These are phyloP conservation scores for Cladosporium halotolerans DNA, from an alignment of 2,329 filamentous ascomycete species.

Conservation along the genomic window DNA sequence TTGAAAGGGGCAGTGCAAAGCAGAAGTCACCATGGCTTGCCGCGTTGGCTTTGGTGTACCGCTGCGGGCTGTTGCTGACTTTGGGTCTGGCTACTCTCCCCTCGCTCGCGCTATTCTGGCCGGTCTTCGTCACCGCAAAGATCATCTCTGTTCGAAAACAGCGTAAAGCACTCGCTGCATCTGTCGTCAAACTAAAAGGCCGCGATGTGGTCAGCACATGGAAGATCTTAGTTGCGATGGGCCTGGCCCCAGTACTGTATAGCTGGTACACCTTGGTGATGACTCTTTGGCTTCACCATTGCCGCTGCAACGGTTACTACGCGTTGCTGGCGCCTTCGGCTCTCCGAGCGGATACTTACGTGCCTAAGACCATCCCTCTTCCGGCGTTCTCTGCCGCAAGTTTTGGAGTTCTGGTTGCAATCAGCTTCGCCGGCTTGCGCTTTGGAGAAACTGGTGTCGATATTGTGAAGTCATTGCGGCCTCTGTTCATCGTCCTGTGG, in stretches of 20 bases:
- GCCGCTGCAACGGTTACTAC: slow-evolving; percentile 63
- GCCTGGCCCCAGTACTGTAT: slow-evolving; percentile 74
- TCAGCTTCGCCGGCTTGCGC: slow-evolving; percentile 86
- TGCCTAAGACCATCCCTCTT: slow-evolving; percentile 72
- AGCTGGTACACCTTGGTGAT: slow-evolving; percentile 73
- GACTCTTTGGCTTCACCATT: slow-evolving; percentile 70
- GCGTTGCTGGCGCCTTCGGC: not conserved
- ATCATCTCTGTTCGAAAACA: slow-evolving; percentile 76
- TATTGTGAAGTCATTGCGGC: slow-evolving; percentile 88
- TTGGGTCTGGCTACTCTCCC: slow-evolving; percentile 77
- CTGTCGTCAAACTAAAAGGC: slow-evolving; percentile 80
- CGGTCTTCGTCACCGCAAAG: slow-evolving; percentile 79
- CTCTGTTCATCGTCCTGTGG: slow-evolving; percentile 76
- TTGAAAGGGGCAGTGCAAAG: slow-evolving; percentile 61
- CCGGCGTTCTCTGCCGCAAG: slow-evolving; percentile 64
- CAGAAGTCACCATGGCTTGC: slow-evolving; percentile 66
- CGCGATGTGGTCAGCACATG: slow-evolving; percentile 88
- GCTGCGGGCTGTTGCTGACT: slow-evolving; percentile 67
- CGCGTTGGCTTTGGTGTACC: slow-evolving; percentile 72
- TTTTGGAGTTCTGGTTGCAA: slow-evolving; percentile 68
- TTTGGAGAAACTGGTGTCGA: slow-evolving; percentile 98
- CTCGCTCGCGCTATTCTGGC: slow-evolving; percentile 77
- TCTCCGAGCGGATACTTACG: slow-evolving; percentile 34
- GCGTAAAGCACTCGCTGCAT: slow-evolving; percentile 73
- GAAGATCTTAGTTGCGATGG: slow-evolving; percentile 84